Base-by-base conservation (phyloP, 2,329 filamentous ascomycete species). In the Xylariomycetidae sp. region DNA sequence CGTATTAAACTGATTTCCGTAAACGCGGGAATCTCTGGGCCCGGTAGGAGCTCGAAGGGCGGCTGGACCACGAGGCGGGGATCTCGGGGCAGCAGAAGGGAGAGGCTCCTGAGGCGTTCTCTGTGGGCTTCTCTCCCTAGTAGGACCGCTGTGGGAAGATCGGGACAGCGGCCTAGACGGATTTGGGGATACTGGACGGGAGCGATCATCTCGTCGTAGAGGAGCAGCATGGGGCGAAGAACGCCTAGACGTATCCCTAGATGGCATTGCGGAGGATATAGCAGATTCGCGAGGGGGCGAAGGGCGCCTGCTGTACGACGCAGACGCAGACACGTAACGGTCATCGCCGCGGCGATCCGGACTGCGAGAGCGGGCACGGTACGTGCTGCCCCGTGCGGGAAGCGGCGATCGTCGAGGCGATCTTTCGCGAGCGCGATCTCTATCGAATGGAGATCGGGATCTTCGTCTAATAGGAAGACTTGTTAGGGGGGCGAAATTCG, bases 51-150 rank as follows among this genome's bases (percentile, higher is more conserved):
- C 64, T 40, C 72, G 63, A 13, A 74, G 55, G 11, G 71, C 72
- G 10, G 73, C 71, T 17, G 74, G 74, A 0, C 72, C 74, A 32
- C 71, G 67, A 3, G 74, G 74, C 10, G 74, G 74, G 13, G 73
- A 74, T 42, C 61, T 41, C 8, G 51, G 51, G 17, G 47, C 40
- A 15, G 37, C 37, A 14, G 38, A 40, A 19, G 46, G 30, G 22
- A 38, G 31, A n/a, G 52, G 28, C 20, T 56, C 51, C 36, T 38
- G 46, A 30, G 37, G 43, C 13, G 30, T 44, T 33, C 33, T 46
- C 14, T 47, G 48, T 6, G 54, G 54, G 12, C 47, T 54, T 38
- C 38, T 48, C 7, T 56, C 53, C 39, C 50, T 45, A 16, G 34
- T 27, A 7, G 49, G 42, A 6, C 40, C 38, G 11, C 48, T 44